A percentile compares a stretch with the other conserved stretches of the same genome.
Evolutionary conservation across 345 rosid genomes (phyloP).

Genomic region (Cardiospermum halicacabum): DNA sequence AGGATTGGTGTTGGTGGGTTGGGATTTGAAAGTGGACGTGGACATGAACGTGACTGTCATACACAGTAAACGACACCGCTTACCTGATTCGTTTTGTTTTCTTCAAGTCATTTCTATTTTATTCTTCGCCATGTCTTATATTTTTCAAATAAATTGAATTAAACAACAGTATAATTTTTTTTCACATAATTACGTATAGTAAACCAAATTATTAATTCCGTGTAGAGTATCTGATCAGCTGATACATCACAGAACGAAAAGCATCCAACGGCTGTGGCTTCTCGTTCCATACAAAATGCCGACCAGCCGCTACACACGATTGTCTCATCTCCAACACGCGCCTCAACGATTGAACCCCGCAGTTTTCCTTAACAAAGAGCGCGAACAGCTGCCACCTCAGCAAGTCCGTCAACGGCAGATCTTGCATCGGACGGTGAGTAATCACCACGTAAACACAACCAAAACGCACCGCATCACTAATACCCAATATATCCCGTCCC

Average conservation of each 20-base stretch:
- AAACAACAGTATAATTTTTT: too few species aligned
- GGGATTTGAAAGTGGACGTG: background rate
- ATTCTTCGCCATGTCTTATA: background rate
- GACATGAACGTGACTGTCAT: background rate
- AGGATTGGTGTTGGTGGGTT: conserved; percentile 15
- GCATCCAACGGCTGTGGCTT: conserved; percentile 46
- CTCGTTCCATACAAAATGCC: conserved; percentile 46
- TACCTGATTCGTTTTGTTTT: background rate
- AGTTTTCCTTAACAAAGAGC: conserved; percentile 27
- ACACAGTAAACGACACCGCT: background rate
- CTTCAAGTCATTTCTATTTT: background rate
- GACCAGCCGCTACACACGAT: conserved; percentile 29
- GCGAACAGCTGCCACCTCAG: conserved; percentile 49
- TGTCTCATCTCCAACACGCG: conserved; percentile 30
- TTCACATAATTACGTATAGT: too few species aligned
- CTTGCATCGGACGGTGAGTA: conserved; percentile 51
- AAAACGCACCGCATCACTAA: conserved; percentile 44
- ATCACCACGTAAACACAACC: conserved; percentile 58
- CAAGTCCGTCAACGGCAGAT: conserved; percentile 54
- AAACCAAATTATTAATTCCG: too few species aligned
- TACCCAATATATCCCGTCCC: conserved; percentile 28
- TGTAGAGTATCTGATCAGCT: too few species aligned
- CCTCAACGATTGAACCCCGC: conserved; percentile 29
- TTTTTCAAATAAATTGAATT: background rate
- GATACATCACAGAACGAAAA: conserved; percentile 49